These are phyloP conservation scores for Priceomyces haplophilus DNA, from an alignment of 805 yeast species.

Conservation along the genomic window DNA sequence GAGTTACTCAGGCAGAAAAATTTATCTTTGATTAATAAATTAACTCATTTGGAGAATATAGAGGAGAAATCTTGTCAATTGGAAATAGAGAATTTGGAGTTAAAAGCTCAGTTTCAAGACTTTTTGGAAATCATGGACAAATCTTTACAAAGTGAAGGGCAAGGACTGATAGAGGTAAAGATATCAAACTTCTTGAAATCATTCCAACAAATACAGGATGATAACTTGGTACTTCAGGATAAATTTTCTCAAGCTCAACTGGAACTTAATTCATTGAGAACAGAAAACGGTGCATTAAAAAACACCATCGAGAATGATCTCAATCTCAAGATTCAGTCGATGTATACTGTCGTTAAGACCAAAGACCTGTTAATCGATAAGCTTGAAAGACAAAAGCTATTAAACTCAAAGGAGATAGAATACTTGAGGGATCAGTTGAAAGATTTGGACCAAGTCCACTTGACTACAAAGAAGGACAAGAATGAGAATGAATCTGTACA, in stretches of 20 bases:
- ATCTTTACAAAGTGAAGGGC: conserved; percentile 18
- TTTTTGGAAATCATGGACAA: conserved; percentile 43
- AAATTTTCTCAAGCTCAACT: conserved; percentile 24
- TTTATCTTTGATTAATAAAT: conserved; percentile 34
- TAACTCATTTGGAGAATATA: conserved; percentile 36
- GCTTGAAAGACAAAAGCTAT: conserved; percentile 47
- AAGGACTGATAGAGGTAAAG: conserved; percentile 14
- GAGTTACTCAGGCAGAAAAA: conserved; percentile 60
- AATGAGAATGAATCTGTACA: conserved; percentile 28
- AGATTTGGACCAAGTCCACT: conserved; percentile 37
- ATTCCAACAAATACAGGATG: conserved; percentile 31
- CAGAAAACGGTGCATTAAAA: conserved; percentile 10
- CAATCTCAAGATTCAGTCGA: conserved; percentile 9
- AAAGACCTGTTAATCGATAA: conserved; percentile 28
- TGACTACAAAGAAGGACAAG: conserved; percentile 21
- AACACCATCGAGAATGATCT: conserved; percentile 12
- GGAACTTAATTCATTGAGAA: conserved; percentile 17
- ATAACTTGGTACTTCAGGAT: conserved; percentile 35
- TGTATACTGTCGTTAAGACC: conserved; percentile 10
- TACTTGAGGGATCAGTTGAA: conserved; percentile 56
- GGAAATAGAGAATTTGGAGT: conserved; percentile 47
- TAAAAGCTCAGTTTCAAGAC: conserved; percentile 46
- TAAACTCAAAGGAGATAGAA: conserved; percentile 58
- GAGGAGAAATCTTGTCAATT: conserved; percentile 46
- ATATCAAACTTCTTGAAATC: conserved; percentile 38